phyloP scores from a whole-genome alignment of 805 yeast species.

The Saccharomycopsis babjevae region DNA sequence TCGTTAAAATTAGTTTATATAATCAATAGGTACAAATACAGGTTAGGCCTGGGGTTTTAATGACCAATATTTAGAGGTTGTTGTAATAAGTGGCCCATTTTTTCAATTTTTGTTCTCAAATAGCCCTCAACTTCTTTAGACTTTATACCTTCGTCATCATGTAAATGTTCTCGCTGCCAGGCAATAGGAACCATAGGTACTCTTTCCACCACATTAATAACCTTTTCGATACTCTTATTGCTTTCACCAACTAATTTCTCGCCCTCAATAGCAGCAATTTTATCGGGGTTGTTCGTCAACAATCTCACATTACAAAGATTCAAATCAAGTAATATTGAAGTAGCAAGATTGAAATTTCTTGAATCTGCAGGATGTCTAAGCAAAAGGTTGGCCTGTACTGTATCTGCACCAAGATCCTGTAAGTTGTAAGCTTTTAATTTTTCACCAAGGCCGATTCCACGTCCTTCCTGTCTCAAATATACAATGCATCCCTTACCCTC shows the following conservation, averaged over 20 bases:
- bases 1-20: neutral
- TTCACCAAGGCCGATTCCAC: constrained; percentile 98
- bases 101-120: constrained; percentile 83
- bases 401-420: constrained; percentile 97
- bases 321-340: constrained; percentile 81
- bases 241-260: constrained; percentile 30
- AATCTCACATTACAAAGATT: constrained; percentile 63
- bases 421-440: constrained; percentile 92
- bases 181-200: constrained; percentile 97
- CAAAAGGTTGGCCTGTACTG: constrained; percentile 89
- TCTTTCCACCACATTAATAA: constrained; percentile 71
- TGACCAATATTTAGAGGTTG: constrained; percentile 24
- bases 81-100: constrained; percentile 91
- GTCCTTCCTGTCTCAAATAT: constrained; percentile 92
- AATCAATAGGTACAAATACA: neutral
- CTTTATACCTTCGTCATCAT: constrained; percentile 51
- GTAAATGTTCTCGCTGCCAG: constrained; percentile 44
- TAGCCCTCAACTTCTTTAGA: constrained; percentile 88
- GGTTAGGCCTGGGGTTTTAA: neutral
- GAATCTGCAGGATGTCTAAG: constrained; percentile 97
- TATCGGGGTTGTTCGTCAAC: constrained; percentile 93
- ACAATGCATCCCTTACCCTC: constrained; percentile 90
- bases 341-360: constrained; percentile 88
- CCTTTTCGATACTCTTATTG: constrained; percentile 24
- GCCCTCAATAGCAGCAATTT: constrained; percentile 91